Evolutionary conservation across 2,329 filamentous ascomycete genomes (phyloP), one percentile per base, ranked within the genome.

Genomic region (Harringtonia aguacate): DNA sequence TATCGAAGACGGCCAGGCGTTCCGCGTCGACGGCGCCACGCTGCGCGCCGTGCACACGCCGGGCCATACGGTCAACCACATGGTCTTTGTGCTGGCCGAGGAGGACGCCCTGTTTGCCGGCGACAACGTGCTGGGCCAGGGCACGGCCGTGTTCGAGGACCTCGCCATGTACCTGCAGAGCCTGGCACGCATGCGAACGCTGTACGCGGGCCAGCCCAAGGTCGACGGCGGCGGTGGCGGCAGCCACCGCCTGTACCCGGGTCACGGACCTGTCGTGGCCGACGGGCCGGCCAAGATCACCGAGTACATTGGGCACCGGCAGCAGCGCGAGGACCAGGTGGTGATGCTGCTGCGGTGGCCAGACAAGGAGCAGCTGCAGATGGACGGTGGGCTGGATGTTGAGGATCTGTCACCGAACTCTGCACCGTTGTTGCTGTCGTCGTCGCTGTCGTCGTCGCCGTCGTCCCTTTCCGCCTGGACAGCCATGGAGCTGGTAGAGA

Each of bases 291-390:
- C 65, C 21, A 90, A 79, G 58, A 83, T 97, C 43, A 54, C 65
- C 18, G 86, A 95, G 60, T 97, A 98, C 58, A 85, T 97, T 52
- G 61, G 68, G 48, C 92, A 97, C 64, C 73, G 90, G 28, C 74
- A 78, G 55, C 75, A 84, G 64, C 75, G 92, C 20, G 90, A 97
- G 62, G 70, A 79, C 31, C 85, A 94, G 59, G 79, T 94, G 5
- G 51, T 92, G 17, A 71, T 74, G 44, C 77, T 81, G 0, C 59
- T 94, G 52, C 64, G 64, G 35, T 66, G 64, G 36, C 57, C 30
- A 15, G 18, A 30, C 21, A 27, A 29, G 18, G 18, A 44, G 7
- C 24, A 27, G 24, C n/a, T n/a, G n/a, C n/a, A n/a, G n/a, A n/a
- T n/a, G n/a, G n/a, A n/a, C n/a, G n/a, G n/a, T n/a, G n/a, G n/a